Base-by-base conservation (phyloP, 768 basidiomycete species). In the Phylloporus rhodoxanthus region DNA sequence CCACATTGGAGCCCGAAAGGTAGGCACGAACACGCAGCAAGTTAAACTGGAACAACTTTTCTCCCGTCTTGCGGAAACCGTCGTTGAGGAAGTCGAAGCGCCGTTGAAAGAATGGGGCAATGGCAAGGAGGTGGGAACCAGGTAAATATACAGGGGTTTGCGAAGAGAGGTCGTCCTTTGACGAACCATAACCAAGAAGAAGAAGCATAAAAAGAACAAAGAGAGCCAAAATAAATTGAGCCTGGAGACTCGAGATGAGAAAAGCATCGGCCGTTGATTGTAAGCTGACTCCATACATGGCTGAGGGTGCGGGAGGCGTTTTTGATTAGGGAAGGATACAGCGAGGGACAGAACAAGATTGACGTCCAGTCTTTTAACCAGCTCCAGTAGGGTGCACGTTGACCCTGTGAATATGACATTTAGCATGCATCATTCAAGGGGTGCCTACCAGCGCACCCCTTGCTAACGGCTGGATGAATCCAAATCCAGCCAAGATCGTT, bases 81-180 rank as follows among this genome's bases (percentile, higher is more conserved):
- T 80, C 78, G 59, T 80, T 81, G 52, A 89, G 61, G 64, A 89
- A 89, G 59, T 87, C 85, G 59, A 81, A 81, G 46, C 85, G 76
- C 56, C 68, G 70, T 40, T 76, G 78, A 64, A 87, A 87, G 73
- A 89, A 89, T 14, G 84, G 79, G 26, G 70, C 61, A 47, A 84
- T 81, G 54, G 78, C 74, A 57, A 79, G 73, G 48, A 84, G 69
- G 50, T 77, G 75, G 36, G 72, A 70, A 37, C 81, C 78, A 37
- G 85, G 85, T 6, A 88, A 71, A 45, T 70, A 71, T 40, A 70
- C 72, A 44, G 86, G 81, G 36, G 75, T 65, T 39, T 63, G 63
- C n/a, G 52, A 34, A 21, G 61, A 48, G 40, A 60, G 53, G 56
- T 82, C 79, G 52, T 78, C 75, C 48, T 76, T 73, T 56, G 76